A percentile compares a stretch with the other conserved stretches of the same genome.
These are phyloP conservation scores for Curvularia eragrostidis DNA, from an alignment of 2,329 filamentous ascomycete genomes.

Conservation along the genomic window DNA sequence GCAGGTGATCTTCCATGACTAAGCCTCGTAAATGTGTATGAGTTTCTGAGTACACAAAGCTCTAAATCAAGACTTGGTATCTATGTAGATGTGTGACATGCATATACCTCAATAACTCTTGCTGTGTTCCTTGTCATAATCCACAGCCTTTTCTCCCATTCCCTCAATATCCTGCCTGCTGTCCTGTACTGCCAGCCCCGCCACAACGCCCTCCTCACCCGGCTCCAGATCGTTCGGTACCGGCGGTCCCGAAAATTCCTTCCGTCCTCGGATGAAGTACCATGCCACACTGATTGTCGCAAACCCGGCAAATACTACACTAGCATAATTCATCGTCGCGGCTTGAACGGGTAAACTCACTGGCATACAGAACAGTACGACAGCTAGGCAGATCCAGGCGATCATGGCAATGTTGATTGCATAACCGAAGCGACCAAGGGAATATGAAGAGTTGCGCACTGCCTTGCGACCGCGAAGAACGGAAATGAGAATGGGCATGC, in stretches of 20 bases:
- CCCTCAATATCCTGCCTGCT: slow-evolving; percentile 37
- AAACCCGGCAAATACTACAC: slow-evolving; percentile 52
- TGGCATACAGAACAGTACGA: slow-evolving; percentile 79
- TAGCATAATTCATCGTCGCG: slow-evolving; percentile 54
- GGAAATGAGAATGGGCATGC: slow-evolving; percentile 75
- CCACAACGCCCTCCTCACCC: slow-evolving; percentile 42
- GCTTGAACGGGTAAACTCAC: slow-evolving; percentile 53
- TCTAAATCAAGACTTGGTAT: background rate
- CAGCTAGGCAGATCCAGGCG: slow-evolving; percentile 72
- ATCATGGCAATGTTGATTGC: slow-evolving; percentile 72
- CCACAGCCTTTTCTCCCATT: slow-evolving; percentile 25
- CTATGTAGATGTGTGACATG: background rate
- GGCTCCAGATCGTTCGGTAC: slow-evolving; percentile 47
- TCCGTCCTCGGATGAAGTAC: slow-evolving; percentile 49
- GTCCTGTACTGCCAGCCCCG: slow-evolving; percentile 41
- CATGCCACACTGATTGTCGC: slow-evolving; percentile 46
- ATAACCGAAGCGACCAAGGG: slow-evolving; percentile 72
- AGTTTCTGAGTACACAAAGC: background rate
- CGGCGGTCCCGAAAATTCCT: slow-evolving; percentile 48
- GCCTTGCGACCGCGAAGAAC: slow-evolving; percentile 70
- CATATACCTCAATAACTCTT: background rate
- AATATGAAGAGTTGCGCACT: slow-evolving; percentile 70
- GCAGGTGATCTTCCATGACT: background rate
- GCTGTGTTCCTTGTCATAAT: slow-evolving; percentile 3
- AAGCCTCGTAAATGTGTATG: background rate